Base-by-base conservation (phyloP, 768 basidiomycete genomes). In the Agrocybe pediades region DNA sequence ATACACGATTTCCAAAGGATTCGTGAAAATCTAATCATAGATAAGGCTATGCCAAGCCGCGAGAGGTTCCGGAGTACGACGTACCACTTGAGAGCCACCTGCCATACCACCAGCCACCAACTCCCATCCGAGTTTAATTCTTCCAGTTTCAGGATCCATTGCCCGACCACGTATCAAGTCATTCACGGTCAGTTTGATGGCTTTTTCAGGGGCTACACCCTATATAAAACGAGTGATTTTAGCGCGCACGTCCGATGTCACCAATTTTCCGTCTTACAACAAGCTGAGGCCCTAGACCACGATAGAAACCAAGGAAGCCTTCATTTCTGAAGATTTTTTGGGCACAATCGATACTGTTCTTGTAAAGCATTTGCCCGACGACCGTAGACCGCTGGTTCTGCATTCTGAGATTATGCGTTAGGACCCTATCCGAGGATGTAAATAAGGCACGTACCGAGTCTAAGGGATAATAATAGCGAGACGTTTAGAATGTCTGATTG, bases 301-400 rank as follows among this genome's bases (percentile, higher is more conserved):
- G 87, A 72, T 99, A 99, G 73, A 98, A 98, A n/a, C 97, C 97
- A 0, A 83, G 27, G 63, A 93, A 81, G 16, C 97, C 97, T 73
- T 99, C 97, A 65, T 97, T 97, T 50, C 86, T 83, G 69, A 98
- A 86, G 21, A 99, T 95, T 68, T 96, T 98, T 64, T 79, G 79
- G 25, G 95, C 89, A 67, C 97, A 99, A 66, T 99, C 97, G 30
- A 90, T 65, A 62, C 93, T 95, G 76, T 97, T 98, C 77, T 95
- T 91, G 78, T 99, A 99, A 41, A 98, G 72, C 64, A 98, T 75
- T 72, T 99, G 96, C 30, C 97, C 97, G 25, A 99, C 97, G 19
- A 99, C 92, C 6, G 90, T 94, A 58, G 88, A 93, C 13, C 97
- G 86, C 69, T 99, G 97, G 68, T 99, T 99, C 76, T 99, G 97